Percentiles rank a stretch among this genome's conserved stretches.
These are phyloP conservation scores for Albophoma yamanashiensis DNA, from an alignment of 2,329 filamentous ascomycete genomes.

Conservation along the genomic window DNA sequence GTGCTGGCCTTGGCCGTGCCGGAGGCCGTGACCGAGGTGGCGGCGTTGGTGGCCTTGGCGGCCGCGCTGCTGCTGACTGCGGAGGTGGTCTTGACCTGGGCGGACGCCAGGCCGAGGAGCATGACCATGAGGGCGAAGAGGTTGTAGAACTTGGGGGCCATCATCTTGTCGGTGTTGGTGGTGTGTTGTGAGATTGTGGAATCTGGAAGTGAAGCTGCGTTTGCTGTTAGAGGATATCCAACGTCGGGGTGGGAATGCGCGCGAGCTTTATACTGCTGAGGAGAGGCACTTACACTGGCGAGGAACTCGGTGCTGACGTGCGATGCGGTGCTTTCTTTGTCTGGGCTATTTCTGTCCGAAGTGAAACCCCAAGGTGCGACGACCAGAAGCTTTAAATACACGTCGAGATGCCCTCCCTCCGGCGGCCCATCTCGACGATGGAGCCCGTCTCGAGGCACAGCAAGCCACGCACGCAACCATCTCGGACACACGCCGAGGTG, in stretches of 20 bases:
- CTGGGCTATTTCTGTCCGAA: not conserved
- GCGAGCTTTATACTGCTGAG: not conserved
- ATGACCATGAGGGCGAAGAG: not conserved
- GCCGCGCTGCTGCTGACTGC: not conserved
- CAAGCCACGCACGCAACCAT: not conserved
- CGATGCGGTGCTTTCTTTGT: not conserved
- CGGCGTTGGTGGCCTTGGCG: not conserved
- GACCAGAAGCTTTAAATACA: not conserved
- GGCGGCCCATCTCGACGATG: no score
- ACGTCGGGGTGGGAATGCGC: not conserved
- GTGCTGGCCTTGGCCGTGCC: not conserved
- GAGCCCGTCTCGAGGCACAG: not conserved
- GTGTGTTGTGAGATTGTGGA: not conserved
- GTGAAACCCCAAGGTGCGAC: not conserved
- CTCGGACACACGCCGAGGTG: not conserved
- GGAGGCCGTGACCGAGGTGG: not conserved
- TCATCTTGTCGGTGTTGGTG: not conserved
- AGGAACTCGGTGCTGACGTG: not conserved
- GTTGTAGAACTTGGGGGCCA: constrained; percentile 1
- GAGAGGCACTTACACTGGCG: not conserved
- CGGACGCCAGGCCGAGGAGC: not conserved
- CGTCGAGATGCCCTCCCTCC: not conserved
- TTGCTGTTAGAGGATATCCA: not conserved
- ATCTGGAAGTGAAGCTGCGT: not conserved
- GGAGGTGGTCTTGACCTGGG: not conserved